phyloP scores from a whole-genome alignment of 2,329 filamentous ascomycete species.

The Penicillium sp. region DNA sequence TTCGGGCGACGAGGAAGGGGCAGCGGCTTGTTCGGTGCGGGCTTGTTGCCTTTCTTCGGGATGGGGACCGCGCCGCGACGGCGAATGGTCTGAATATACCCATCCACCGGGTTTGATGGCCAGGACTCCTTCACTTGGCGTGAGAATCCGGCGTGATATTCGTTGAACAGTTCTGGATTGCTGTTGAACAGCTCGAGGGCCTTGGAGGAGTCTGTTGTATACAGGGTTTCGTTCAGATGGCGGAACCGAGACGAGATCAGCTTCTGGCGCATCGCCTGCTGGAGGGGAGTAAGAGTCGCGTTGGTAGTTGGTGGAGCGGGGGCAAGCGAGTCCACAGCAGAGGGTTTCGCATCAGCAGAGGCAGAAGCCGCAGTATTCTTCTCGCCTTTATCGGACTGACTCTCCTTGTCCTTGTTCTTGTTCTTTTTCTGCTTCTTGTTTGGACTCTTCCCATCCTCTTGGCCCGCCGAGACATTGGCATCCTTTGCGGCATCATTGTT shows the following conservation, averaged over 20 bases:
- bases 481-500: neutral
- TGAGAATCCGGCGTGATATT: constrained; percentile 95
- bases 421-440: constrained; percentile 34
- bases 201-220: constrained; percentile 81
- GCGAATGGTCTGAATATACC: constrained; percentile 71
- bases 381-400: constrained; percentile 22
- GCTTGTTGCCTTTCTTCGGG: constrained; percentile 42
- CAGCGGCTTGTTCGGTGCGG: constrained; percentile 25
- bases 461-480: constrained; percentile 20
- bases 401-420: constrained; percentile 33
- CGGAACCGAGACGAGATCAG: constrained; percentile 93
- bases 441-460: constrained; percentile 25
- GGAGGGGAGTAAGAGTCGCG: constrained; percentile 79
- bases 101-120: constrained; percentile 94
- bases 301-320: constrained; percentile 45
- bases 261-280: constrained; percentile 92
- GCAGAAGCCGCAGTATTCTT: constrained; percentile 15
- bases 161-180: constrained; percentile 88
- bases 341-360: constrained; percentile 4
- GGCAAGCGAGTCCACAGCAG: constrained; percentile 20
- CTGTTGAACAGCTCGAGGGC: constrained; percentile 79
- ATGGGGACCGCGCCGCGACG: constrained; percentile 58
- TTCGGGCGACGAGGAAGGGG: constrained; percentile 67
- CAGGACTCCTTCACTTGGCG: constrained; percentile 86
- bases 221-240: constrained; percentile 93